These are phyloP conservation scores for Neurospora pannonica DNA, from an alignment of 495 filamentous ascomycete species.

Conservation along the genomic window DNA sequence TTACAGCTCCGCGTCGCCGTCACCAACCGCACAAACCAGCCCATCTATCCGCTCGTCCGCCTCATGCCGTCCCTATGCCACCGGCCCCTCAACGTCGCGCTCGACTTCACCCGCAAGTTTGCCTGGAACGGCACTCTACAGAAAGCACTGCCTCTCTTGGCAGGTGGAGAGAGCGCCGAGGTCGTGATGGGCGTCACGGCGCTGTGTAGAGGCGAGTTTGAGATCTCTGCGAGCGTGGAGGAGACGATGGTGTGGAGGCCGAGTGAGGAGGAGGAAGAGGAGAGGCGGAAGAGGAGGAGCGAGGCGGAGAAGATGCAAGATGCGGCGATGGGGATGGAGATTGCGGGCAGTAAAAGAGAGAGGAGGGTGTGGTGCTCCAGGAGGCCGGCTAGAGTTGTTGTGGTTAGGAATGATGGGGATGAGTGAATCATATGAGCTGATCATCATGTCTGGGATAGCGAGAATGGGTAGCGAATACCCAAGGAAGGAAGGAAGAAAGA, in stretches of 20 bases:
- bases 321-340: constrained; percentile 35
- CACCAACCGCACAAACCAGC: constrained; percentile 57
- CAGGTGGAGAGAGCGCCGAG: constrained; percentile 42
- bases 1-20: constrained; percentile 57
- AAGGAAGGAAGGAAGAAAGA: not conserved
- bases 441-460: not conserved
- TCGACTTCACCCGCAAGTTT: constrained; percentile 76
- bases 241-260: constrained; percentile 49
- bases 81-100: constrained; percentile 60
- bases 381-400: constrained; percentile 53
- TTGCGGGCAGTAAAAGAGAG: constrained; percentile 31
- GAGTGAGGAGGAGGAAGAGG: constrained; percentile 12
- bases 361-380: constrained; percentile 65
- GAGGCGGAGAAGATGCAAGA: constrained; percentile 44
- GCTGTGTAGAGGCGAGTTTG: constrained; percentile 72
- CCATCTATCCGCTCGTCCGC: constrained; percentile 64
- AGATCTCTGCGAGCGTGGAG: constrained; percentile 72
- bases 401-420: constrained; percentile 13
- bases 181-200: constrained; percentile 57
- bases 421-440: not conserved
- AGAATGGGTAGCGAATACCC: no score
- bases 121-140: constrained; percentile 81
- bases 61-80: constrained; percentile 68
- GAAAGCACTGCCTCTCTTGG: constrained; percentile 53
- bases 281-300: constrained; percentile 16